Percentiles rank a stretch among this genome's conserved stretches.
phyloP scores from a whole-genome alignment of 768 basidiomycete genomes.

The Solioccasus polychromus region DNA sequence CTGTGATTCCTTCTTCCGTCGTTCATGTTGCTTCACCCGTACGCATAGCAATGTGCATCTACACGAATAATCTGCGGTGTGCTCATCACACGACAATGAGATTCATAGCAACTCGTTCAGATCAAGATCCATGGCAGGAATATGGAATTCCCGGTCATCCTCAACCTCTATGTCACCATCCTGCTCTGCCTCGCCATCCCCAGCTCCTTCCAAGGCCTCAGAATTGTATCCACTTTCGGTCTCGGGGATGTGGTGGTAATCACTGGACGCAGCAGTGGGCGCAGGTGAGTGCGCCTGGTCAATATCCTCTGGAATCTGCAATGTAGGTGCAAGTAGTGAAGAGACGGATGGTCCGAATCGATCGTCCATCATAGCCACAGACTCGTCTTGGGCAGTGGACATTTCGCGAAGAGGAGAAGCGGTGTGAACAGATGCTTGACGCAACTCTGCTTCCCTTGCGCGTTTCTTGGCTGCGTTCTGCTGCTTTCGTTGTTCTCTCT shows the following conservation, averaged over 20 bases:
- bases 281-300: slow-evolving; percentile 48
- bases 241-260: slow-evolving; percentile 37
- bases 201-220: slow-evolving; percentile 35
- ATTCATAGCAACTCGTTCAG: slow-evolving; percentile 23
- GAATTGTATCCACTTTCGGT: slow-evolving; percentile 58
- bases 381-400: slow-evolving; percentile 29
- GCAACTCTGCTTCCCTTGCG: slow-evolving; percentile 37
- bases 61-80: neutral
- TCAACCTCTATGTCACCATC: slow-evolving; percentile 25
- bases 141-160: slow-evolving; percentile 19
- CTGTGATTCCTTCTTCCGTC: neutral
- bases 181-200: slow-evolving; percentile 26
- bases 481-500: slow-evolving; percentile 47
- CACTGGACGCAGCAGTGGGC: slow-evolving; percentile 50
- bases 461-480: slow-evolving; percentile 53
- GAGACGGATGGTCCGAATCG: slow-evolving; percentile 26
- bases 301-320: slow-evolving; percentile 24
- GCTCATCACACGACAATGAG: neutral
- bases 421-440: slow-evolving; percentile 21
- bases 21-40: neutral
- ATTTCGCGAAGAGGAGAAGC: slow-evolving; percentile 28
- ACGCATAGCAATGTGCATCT: neutral
- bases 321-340: slow-evolving; percentile 23
- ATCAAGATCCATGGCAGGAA: slow-evolving; percentile 30
- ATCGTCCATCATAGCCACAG: slow-evolving; percentile 23